Conservation (phyloP, 139 green algal genomes). For the Picochlorum sp. region DNA sequence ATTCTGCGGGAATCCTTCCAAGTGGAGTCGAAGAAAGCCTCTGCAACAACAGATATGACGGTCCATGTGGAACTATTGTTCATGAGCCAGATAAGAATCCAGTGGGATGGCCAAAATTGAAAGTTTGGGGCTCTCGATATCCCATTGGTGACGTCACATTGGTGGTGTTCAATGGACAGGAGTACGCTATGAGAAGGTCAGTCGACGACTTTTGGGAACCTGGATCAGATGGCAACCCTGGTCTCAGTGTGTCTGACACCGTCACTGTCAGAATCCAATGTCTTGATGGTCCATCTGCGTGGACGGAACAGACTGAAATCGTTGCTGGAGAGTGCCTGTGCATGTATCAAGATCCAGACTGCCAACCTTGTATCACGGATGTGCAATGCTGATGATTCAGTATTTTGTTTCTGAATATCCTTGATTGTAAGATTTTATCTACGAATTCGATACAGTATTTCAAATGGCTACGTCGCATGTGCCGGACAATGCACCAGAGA, state of each 20-base stretch:
- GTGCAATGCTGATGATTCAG: neutral
- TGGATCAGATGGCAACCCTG: neutral
- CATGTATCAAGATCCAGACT: slow-evolving; percentile 1
- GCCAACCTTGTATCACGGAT: neutral
- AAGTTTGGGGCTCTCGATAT: neutral
- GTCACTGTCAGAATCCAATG: slow-evolving; percentile 1
- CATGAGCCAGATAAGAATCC: neutral
- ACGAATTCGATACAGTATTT: no score
- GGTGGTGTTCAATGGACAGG: neutral
- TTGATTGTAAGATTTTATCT: no score
- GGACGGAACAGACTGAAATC: neutral
- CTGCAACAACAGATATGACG: neutral
- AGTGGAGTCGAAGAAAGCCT: neutral
- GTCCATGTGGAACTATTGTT: neutral
- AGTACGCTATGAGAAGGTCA: neutral
- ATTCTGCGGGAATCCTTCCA: neutral
- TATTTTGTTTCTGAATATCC: no score
- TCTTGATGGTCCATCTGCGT: neutral
- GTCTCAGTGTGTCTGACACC: neutral
- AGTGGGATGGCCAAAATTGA: neutral
- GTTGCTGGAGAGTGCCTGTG: neutral
- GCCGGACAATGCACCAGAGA: slow-evolving; percentile 7
- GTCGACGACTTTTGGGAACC: neutral
- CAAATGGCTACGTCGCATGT: neutral
- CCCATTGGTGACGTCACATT: neutral